A percentile compares a stretch with the other conserved stretches of the same genome.
Evolutionary conservation across 164 flowering plant species (phyloP).

Genomic region (Paratinospora sagittata): DNA sequence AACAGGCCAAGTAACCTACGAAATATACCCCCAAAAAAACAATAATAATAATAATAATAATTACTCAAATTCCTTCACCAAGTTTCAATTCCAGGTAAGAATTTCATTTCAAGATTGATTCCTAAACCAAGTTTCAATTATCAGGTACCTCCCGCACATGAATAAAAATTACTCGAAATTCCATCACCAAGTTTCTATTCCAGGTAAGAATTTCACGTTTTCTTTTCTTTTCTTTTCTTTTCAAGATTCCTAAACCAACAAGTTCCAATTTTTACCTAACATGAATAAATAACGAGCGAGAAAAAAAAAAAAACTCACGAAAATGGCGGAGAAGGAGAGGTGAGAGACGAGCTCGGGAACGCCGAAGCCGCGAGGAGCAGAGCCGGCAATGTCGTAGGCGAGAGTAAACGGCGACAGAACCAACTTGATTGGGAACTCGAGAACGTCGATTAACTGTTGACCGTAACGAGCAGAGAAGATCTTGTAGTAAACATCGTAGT

Average conservation of each 20-base stretch:
- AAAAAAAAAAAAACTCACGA: conserved; percentile 35
- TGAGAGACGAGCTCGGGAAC: conserved; percentile 70
- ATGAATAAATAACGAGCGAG: not conserved
- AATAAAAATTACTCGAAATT: too few relatives aligned
- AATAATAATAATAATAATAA: too few relatives aligned
- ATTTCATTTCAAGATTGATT: too few relatives aligned
- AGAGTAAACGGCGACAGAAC: conserved; percentile 80
- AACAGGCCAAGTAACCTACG: not conserved
- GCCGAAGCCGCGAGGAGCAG: conserved; percentile 95
- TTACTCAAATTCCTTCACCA: not conserved
- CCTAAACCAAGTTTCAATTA: too few relatives aligned
- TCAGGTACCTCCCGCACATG: too few relatives aligned
- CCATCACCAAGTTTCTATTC: too few relatives aligned
- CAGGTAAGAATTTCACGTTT: too few relatives aligned
- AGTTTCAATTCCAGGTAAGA: too few relatives aligned
- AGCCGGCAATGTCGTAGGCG: conserved; percentile 79
- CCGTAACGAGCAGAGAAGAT: conserved; percentile 42
- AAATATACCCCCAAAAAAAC: too few relatives aligned
- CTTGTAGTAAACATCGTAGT: conserved; percentile 41
- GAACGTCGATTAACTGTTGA: conserved; percentile 48
- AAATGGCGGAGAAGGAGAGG: conserved; percentile 60
- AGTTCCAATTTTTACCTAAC: too few relatives aligned
- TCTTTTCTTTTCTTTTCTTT: too few relatives aligned
- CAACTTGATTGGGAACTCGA: conserved; percentile 66
- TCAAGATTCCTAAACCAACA: too few relatives aligned